Conservation (phyloP, 2,329 filamentous ascomycete species). For the Trichophyton rubrum region DNA sequence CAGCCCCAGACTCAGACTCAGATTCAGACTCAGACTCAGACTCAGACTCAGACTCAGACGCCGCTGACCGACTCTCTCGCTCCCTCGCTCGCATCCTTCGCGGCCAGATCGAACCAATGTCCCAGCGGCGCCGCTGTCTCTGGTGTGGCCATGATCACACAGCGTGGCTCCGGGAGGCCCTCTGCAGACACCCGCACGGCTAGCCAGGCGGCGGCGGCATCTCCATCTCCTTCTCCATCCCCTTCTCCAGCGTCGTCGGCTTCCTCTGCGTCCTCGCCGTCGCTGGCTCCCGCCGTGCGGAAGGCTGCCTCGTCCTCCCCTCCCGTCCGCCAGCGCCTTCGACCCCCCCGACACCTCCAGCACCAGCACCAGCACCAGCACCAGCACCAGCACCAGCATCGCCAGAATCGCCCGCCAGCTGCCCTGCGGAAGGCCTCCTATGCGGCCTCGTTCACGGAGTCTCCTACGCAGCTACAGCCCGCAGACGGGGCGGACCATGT, state of each 20-base stretch:
- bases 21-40: too few species aligned
- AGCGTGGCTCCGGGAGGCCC: slow-evolving; percentile 20
- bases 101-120: not conserved
- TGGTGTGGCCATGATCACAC: slow-evolving; percentile 34
- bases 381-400: too few species aligned
- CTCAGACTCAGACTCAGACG: too few species aligned
- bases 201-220: slow-evolving; percentile 10
- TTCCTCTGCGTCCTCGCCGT: not conserved
- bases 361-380: too few species aligned
- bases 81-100: too few species aligned
- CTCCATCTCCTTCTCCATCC: too few species aligned
- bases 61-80: not conserved
- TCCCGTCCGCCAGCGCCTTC: slow-evolving; percentile 2
- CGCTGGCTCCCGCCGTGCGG: not conserved
- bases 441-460: slow-evolving; percentile 2
- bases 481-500: not conserved
- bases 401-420: too few species aligned
- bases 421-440: not conserved
- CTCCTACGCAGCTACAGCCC: slow-evolving; percentile 1
- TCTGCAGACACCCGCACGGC: slow-evolving; percentile 17
- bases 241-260: not conserved
- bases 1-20: too few species aligned
- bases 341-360: not conserved
- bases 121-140: not conserved
- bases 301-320: not conserved